These are phyloP conservation scores for Globisporangium acanthophoron DNA, from an alignment of 352 stramenopile species.

Conservation along the genomic window DNA sequence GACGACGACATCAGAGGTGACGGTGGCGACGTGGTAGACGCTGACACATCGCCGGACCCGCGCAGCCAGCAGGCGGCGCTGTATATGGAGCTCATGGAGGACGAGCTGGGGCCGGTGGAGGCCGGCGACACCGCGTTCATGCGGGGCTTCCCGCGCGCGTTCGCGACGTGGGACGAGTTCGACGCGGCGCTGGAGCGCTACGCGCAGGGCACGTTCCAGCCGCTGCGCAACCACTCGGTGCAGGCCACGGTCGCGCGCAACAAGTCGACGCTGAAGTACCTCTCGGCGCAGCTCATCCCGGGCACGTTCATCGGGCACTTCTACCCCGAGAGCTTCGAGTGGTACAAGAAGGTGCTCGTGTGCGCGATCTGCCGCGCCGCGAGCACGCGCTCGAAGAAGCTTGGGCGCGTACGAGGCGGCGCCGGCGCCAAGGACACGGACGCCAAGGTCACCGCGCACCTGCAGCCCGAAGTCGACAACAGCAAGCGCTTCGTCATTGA, in stretches of 20 bases:
- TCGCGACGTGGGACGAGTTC: conserved; percentile 2
- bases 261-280: conserved; percentile 8
- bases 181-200: conserved; percentile 2
- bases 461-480: conserved; percentile 3
- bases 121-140: conserved; percentile 1
- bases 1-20: neutral
- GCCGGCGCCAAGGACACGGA: conserved; percentile 2
- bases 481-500: conserved; percentile 6
- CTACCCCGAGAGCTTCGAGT: conserved; percentile 5
- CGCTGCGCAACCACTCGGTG: conserved; percentile 1
- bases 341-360: conserved; percentile 9
- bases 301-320: conserved; percentile 7
- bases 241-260: conserved; percentile 3
- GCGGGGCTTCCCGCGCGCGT: conserved; percentile 1
- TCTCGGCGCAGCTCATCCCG: conserved; percentile 2
- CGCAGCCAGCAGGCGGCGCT: neutral
- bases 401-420: neutral
- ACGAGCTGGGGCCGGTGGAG: conserved; percentile 5
- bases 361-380: conserved; percentile 5
- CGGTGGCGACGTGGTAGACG: neutral
- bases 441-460: conserved; percentile 4
- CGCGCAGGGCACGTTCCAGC: conserved; percentile 4
- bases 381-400: neutral
- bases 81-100: neutral
- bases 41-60: neutral